Evolutionary conservation across 495 filamentous ascomycete species (phyloP), one percentile per base, ranked within the genome.

Genomic region (Tuber magnatum): DNA sequence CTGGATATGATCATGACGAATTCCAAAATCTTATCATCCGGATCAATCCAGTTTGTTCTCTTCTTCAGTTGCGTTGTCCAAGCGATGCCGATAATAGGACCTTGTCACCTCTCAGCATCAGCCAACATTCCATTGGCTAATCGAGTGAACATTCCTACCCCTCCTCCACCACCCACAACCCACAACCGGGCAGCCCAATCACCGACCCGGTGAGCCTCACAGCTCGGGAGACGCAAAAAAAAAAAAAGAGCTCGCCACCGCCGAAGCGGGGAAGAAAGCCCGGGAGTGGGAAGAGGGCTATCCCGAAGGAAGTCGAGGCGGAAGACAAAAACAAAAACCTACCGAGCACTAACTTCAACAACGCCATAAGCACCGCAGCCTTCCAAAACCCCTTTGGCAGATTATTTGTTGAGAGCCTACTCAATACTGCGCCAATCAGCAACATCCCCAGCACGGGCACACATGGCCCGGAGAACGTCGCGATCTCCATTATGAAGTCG

Each of bases 321-420:
- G 12, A 39, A 32, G 73, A 46, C 14, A 56, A 42, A 24, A 24
- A 32, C 16, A 56, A 42, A 69, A 69, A 70, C 76, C 72, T 65
- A 82, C 81, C 75, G 76, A 80, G 70, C 69, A 82, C 70, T n/a
- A 82, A 35, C 56, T 82, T 82, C 56, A 82, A 72, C 43, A 76
- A n/a, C 16, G 81, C 78, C 81, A 82, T 82, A 35, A 76, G 39
- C 20, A 76, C 61, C 1, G 74, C 78, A 2, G 78, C 65, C 42
- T 82, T 82, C 81, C 81, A 82, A 71, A 82, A 82, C 40, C 81
- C 81, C 28, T 80, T 76, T 3, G 81, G 81, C 16, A 82, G 48
- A 40, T 76, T 73, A 40, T 68, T 72, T 61, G 80, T 80, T 56
- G 51, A 75, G 69, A 82, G 42, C 56, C 81, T 76, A 61, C 76